A percentile compares a stretch with the other conserved stretches of the same genome.
phyloP scores from a whole-genome alignment of 2,329 filamentous ascomycete species.

The Diaporthe caulivora region DNA sequence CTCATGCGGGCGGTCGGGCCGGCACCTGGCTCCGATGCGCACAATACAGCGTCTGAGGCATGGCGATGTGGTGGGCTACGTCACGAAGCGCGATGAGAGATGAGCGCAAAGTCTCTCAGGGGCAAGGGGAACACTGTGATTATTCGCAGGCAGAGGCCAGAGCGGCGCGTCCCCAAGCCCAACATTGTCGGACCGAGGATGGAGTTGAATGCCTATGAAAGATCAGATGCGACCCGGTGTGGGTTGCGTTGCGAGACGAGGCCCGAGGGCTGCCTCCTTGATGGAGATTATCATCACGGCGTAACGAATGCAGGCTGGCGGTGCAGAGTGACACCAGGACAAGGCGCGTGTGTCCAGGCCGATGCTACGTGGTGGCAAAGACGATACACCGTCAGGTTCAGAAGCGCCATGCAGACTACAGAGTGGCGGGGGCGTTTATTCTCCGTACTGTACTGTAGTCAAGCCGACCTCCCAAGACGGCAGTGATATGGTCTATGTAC shows the following conservation, averaged over 20 bases:
- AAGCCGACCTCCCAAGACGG: neutral
- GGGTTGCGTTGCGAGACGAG: neutral
- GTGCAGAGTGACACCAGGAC: neutral
- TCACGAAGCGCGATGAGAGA: neutral
- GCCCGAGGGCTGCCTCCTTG: neutral
- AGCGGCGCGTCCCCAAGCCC: neutral
- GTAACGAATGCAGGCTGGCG: neutral
- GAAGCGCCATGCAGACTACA: neutral
- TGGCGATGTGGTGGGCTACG: neutral
- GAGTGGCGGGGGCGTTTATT: neutral
- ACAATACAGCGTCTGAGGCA: neutral
- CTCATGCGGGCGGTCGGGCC: neutral
- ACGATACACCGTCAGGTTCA: neutral
- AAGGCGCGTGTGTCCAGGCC: neutral
- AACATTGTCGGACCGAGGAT: neutral
- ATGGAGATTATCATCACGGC: neutral
- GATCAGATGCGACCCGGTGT: neutral
- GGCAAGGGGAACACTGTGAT: neutral
- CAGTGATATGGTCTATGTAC: neutral
- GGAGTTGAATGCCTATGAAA: neutral
- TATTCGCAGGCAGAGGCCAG: neutral
- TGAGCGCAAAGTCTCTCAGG: neutral
- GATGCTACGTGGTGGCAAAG: conserved; percentile 22
- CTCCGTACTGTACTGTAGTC: neutral
- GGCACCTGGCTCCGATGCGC: neutral